phyloP scores from a whole-genome alignment of 495 filamentous ascomycete species.

The Penicillium paradoxum region DNA sequence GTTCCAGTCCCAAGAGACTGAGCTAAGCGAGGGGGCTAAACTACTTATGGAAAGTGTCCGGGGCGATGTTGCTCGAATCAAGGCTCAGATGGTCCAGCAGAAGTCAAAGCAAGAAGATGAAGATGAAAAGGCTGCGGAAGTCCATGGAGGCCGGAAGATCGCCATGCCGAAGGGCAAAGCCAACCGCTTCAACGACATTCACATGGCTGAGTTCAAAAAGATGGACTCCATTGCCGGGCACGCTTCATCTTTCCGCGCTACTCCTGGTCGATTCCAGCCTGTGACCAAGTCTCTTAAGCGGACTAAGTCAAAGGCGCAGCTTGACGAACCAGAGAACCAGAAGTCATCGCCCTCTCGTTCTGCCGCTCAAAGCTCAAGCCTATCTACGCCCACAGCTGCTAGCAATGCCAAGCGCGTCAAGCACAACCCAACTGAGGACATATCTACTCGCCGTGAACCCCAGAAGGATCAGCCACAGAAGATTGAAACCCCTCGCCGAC shows the following conservation, averaged over 20 bases:
- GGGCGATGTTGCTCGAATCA: constrained; percentile 62
- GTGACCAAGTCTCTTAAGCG: constrained; percentile 61
- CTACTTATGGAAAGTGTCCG: constrained; percentile 73
- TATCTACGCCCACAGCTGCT: constrained; percentile 15
- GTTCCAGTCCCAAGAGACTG: constrained; percentile 51
- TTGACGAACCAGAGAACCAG: constrained; percentile 51
- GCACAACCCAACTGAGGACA: constrained; percentile 53
- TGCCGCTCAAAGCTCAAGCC: constrained; percentile 32
- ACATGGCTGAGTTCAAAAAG: constrained; percentile 87
- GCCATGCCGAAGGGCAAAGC: constrained; percentile 72
- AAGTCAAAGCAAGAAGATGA: constrained; percentile 41
- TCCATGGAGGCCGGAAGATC: constrained; percentile 59
- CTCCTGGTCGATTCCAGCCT: constrained; percentile 52
- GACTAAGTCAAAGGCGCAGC: constrained; percentile 66
- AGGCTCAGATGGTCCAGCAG: constrained; percentile 55
- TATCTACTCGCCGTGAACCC: constrained; percentile 43
- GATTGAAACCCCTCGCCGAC: constrained; percentile 36
- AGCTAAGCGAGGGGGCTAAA: constrained; percentile 69
- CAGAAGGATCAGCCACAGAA: constrained; percentile 20
- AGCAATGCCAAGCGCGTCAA: constrained; percentile 59
- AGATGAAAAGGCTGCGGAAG: constrained; percentile 30
- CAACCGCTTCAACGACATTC: constrained; percentile 71
- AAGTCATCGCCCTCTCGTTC: constrained; percentile 33
- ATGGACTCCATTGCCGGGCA: constrained; percentile 93
- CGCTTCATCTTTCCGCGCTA: constrained; percentile 68